Evolutionary conservation across 2,329 filamentous ascomycete species (phyloP).

Genomic region (Claviceps humidiphila): DNA sequence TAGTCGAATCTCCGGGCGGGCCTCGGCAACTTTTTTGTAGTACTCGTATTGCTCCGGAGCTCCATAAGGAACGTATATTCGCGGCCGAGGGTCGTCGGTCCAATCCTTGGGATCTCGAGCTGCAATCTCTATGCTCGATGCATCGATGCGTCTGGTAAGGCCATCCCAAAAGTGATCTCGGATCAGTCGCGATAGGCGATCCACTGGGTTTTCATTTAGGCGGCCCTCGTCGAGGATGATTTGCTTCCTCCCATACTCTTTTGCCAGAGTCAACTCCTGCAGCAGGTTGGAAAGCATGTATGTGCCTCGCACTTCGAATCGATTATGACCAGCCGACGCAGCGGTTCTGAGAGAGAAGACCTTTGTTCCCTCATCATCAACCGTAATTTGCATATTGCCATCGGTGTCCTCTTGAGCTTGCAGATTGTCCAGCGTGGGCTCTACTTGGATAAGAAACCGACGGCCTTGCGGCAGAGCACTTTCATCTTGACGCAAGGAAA

Average conservation of each 20-base stretch:
- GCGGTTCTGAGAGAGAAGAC: constrained; percentile 74
- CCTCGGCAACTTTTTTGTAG: constrained; percentile 66
- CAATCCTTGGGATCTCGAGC: constrained; percentile 90
- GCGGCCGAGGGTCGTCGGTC: constrained; percentile 76
- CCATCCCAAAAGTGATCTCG: constrained; percentile 86
- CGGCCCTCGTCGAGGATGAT: constrained; percentile 85
- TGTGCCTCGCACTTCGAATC: constrained; percentile 83
- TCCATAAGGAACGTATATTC: constrained; percentile 79
- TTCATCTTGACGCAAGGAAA: constrained; percentile 46
- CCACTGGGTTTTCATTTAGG: constrained; percentile 89
- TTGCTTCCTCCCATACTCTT: constrained; percentile 78
- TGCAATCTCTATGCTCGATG: constrained; percentile 71
- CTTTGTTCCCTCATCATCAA: constrained; percentile 90
- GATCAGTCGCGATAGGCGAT: constrained; percentile 74
- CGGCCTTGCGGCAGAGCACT: constrained; percentile 49
- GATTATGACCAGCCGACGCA: constrained; percentile 72
- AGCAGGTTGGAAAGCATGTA: constrained; percentile 96
- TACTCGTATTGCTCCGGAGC: constrained; percentile 83
- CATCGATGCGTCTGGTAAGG: constrained; percentile 80
- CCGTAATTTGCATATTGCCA: constrained; percentile 91
- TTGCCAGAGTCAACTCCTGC: constrained; percentile 84
- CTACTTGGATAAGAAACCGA: constrained; percentile 77
- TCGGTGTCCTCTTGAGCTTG: constrained; percentile 85
- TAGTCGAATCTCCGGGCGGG: constrained; percentile 70
- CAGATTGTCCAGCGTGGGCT: constrained; percentile 66